Base-by-base conservation (phyloP, 2,329 filamentous ascomycete species). In the Botrytis fragariae region DNA sequence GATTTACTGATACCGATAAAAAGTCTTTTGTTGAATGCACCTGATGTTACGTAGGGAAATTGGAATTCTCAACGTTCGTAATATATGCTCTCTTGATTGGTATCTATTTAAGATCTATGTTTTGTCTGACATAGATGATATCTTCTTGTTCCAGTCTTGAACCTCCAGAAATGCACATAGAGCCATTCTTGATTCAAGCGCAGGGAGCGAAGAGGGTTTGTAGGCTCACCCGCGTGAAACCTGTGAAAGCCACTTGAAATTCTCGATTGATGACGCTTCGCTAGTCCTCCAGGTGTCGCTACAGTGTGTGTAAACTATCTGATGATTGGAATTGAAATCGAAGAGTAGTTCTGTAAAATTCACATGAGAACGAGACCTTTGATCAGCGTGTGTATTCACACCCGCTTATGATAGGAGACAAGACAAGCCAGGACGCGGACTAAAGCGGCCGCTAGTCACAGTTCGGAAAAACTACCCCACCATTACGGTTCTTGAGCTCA, bases 381-480 rank as follows among this genome's bases (percentile, higher is more conserved):
- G 25, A 62, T 29, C 37, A n/a, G 18, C n/a, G 25, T 64, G 39
- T 22, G 45, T 45, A 32, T 18, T 35, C n/a, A 25, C 42, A 65
- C n/a, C n/a, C n/a, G 29, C 57, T 37, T 60, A 18, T 57, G 51
- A 57, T 57, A 63, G 22, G 32, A 37, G 32, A 14, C 59, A 54
- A 37, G 32, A 14, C 59, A 54, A n/a, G 48, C 6, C 51, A 57
- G 18, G 59, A 37, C 22, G 7, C 62, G 64, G 64, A 10, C 16
- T 22, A 20, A 44, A 69, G 67, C 67, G 67, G 67, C 69, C 69
- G 69, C 69, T 63, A 63, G 69, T 6, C 3, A 29, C 8, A 20
- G 1, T 29, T 32, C 71, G 48, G 51, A 51, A 69, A 72, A 72
- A 69, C 29, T 57, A 72, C 71, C 62, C 71, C 71, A 71, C 69